Conservation (phyloP, 208 protist species). For the Trypanosoma conorhini region DNA sequence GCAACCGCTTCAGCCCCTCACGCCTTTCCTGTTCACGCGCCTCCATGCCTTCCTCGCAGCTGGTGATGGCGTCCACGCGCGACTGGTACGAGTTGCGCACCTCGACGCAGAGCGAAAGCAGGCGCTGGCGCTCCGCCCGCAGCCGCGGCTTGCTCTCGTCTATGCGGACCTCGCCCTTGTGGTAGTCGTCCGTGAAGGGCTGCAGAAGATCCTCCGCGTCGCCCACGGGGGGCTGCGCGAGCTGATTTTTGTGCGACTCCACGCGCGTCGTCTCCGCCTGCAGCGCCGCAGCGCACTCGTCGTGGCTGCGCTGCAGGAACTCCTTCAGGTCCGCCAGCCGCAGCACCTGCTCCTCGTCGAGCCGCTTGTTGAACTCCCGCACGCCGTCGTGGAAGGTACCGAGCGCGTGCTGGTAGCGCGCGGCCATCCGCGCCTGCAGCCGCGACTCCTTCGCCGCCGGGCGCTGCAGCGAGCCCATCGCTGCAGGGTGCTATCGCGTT, state of each 20-base stretch:
- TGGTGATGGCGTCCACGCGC: conserved; percentile 42
- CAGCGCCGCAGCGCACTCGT: conserved; percentile 32
- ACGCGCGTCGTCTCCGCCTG: conserved; percentile 38
- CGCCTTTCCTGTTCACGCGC: conserved; percentile 51
- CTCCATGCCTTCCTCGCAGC: conserved; percentile 39
- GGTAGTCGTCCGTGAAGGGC: conserved; percentile 28
- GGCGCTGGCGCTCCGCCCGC: conserved; percentile 49
- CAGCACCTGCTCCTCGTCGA: conserved; percentile 55
- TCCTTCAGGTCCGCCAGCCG: conserved; percentile 47
- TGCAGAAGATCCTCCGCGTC: conserved; percentile 1
- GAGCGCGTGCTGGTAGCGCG: conserved; percentile 46
- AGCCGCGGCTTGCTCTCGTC: conserved; percentile 41
- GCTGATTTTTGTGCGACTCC: conserved; percentile 33
- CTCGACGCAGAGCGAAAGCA: conserved; percentile 42
- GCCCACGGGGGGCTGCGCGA: conserved; percentile 17
- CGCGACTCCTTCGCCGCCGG: conserved; percentile 26
- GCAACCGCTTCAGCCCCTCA: conserved; percentile 34
- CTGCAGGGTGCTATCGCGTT: background rate
- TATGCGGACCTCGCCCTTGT: conserved; percentile 24
- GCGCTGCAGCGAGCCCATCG: conserved; percentile 13
- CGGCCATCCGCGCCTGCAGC: conserved; percentile 40
- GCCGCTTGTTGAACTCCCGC: conserved; percentile 41
- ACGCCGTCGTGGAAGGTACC: conserved; percentile 43
- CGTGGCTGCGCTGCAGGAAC: conserved; percentile 48
- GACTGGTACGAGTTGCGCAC: conserved; percentile 33